Percentiles rank a stretch among this genome's conserved stretches.
Conservation (phyloP, 768 basidiomycete species). For the Boletus patriciae region DNA sequence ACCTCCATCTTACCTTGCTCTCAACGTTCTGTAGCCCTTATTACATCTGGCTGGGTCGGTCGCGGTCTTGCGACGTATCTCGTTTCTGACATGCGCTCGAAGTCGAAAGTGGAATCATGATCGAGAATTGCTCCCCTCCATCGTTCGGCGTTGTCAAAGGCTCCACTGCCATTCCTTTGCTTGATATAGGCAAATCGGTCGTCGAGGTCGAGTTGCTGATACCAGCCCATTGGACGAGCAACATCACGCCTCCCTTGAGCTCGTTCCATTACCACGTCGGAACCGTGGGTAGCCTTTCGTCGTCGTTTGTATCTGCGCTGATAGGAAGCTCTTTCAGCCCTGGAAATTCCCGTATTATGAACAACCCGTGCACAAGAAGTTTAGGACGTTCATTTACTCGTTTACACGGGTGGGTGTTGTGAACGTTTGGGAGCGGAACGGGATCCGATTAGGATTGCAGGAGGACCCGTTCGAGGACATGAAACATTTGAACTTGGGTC, state of each 20-base stretch:
- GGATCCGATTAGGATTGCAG: conserved; percentile 27
- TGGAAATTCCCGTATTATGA: conserved; percentile 75
- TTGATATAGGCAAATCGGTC: conserved; percentile 44
- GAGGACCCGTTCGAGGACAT: conserved; percentile 79
- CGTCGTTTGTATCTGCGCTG: too few relatives aligned
- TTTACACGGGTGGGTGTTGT: conserved; percentile 49
- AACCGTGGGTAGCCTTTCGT: conserved; percentile 35
- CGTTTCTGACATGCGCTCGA: too few relatives aligned
- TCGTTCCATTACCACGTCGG: conserved; percentile 63
- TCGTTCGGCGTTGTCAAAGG: conserved; percentile 36
- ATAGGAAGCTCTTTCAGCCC: conserved; percentile 31
- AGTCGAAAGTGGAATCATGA: too few relatives aligned
- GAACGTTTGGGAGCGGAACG: neutral
- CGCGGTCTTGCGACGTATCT: conserved; percentile 57
- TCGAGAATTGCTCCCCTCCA: conserved; percentile 49
- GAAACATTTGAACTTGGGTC: conserved; percentile 55
- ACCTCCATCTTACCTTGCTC: neutral
- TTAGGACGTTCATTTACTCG: conserved; percentile 62
- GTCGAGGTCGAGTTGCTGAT: conserved; percentile 23
- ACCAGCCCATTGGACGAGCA: conserved; percentile 40
- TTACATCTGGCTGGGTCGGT: conserved; percentile 75
- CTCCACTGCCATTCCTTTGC: conserved; percentile 37
- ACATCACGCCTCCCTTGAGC: conserved; percentile 54
- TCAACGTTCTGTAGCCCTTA: conserved; percentile 45
- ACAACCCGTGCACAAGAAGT: conserved; percentile 65